Percentiles rank a stretch among this genome's conserved stretches.
phyloP scores from a whole-genome alignment of 352 stramenopile genomes.

The Phytophthora pisi region DNA sequence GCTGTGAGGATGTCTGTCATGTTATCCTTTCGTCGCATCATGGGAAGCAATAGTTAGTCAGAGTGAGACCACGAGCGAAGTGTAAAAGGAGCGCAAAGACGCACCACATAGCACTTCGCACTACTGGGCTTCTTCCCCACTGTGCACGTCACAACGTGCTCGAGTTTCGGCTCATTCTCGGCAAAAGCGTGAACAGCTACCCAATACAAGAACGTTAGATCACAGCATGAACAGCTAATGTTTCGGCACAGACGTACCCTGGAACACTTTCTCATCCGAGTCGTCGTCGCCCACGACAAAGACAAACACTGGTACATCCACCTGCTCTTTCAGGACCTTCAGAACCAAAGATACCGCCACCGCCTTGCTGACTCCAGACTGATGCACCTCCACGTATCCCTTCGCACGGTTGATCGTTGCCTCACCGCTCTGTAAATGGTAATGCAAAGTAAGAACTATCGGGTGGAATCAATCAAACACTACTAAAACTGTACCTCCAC shows the following conservation, averaged over 20 bases:
- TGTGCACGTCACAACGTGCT: constrained; percentile 92
- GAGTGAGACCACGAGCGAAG: background rate
- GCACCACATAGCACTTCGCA: constrained; percentile 94
- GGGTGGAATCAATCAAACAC: background rate
- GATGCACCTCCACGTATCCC: constrained; percentile 78
- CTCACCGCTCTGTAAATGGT: constrained; percentile 54
- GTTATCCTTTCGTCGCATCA: constrained; percentile 43
- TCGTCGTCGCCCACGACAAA: constrained; percentile 97
- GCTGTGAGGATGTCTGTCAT: constrained; percentile 56
- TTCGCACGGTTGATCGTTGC: constrained; percentile 59
- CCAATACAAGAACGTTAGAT: background rate
- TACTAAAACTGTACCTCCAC: constrained; percentile 65
- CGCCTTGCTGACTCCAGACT: constrained; percentile 75
- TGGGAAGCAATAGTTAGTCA: background rate
- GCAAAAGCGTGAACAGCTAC: constrained; percentile 57
- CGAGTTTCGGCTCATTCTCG: constrained; percentile 34
- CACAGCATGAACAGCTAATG: background rate
- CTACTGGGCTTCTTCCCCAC: constrained; percentile 97
- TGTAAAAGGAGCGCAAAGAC: background rate
- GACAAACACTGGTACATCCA: constrained; percentile 92
- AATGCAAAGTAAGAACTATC: background rate
- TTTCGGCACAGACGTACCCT: constrained; percentile 41
- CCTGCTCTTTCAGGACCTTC: constrained; percentile 56
- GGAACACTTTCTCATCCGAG: constrained; percentile 94
- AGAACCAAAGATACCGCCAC: constrained; percentile 62